These are phyloP conservation scores for Rhizopogon vesiculosus DNA, from an alignment of 768 basidiomycete genomes.

Conservation along the genomic window DNA sequence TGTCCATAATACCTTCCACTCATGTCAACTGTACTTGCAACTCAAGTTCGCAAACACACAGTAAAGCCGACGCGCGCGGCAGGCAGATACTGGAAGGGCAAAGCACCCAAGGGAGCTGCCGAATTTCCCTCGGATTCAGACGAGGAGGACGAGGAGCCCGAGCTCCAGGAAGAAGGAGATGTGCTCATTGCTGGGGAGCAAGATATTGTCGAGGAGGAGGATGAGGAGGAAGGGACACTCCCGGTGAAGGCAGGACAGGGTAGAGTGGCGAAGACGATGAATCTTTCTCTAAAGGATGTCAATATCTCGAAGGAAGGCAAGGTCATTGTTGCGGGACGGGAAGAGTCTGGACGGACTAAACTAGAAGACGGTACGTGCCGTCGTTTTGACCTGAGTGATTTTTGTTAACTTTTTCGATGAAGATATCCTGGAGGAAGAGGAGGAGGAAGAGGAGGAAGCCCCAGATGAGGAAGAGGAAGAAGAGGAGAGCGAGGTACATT, in stretches of 20 bases:
- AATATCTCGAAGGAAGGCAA: conserved; percentile 76
- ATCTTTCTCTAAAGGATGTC: conserved; percentile 73
- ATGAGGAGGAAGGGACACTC: conserved; percentile 41
- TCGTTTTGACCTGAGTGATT: conserved; percentile 10
- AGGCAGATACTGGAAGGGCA: conserved; percentile 87
- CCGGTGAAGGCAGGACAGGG: conserved; percentile 30
- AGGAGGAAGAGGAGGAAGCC: conserved; percentile 45
- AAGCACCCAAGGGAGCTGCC: conserved; percentile 71
- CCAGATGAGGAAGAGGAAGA: conserved; percentile 29
- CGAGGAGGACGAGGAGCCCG: conserved; percentile 41
- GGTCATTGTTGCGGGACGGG: conserved; percentile 74
- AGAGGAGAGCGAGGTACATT: conserved; percentile 38
- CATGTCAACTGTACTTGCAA: conserved; percentile 30
- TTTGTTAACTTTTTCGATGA: conserved; percentile 7
- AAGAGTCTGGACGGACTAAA: conserved; percentile 73
- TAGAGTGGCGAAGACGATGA: conserved; percentile 52
- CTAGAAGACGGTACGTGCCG: conserved; percentile 45
- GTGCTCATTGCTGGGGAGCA: conserved; percentile 56
- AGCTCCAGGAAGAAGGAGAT: conserved; percentile 49
- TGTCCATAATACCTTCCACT: neutral
- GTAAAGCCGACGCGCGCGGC: conserved; percentile 76
- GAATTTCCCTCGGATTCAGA: conserved; percentile 64
- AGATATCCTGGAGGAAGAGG: conserved; percentile 29
- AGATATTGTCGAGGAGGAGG: conserved; percentile 39
- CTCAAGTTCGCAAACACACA: conserved; percentile 57